A percentile compares a stretch with the other conserved stretches of the same genome.
phyloP scores from a whole-genome alignment of 1,284 basidiomycete species.

The Psilocybe mexicana region DNA sequence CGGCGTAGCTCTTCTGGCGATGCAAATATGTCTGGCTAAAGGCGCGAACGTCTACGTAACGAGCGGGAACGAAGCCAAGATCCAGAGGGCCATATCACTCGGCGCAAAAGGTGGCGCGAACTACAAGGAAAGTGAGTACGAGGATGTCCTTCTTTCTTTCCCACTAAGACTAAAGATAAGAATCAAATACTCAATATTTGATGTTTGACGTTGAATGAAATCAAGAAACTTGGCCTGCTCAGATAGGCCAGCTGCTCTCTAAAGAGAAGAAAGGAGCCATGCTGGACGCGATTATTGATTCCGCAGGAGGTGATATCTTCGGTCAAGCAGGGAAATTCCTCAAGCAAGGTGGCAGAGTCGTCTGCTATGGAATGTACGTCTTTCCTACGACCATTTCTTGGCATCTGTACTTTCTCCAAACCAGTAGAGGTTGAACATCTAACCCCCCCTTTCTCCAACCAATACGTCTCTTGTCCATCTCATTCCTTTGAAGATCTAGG shows the following conservation, averaged over 20 bases:
- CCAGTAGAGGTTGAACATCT: not conserved
- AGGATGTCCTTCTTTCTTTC: not conserved
- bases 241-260: constrained; percentile 54
- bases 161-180: not conserved
- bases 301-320: constrained; percentile 78
- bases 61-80: constrained; percentile 70
- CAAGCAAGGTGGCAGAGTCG: constrained; percentile 72
- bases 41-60: constrained; percentile 87
- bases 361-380: constrained; percentile 77
- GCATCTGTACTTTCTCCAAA: not conserved
- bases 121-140: constrained; percentile 62
- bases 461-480: not conserved
- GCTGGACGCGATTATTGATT: constrained; percentile 80
- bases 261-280: constrained; percentile 33
- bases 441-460: constrained; percentile 2
- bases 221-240: constrained; percentile 63
- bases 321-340: constrained; percentile 57
- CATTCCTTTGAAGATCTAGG: not conserved
- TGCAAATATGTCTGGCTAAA: constrained; percentile 77
- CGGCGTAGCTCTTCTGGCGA: constrained; percentile 77
- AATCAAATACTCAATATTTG: not conserved
- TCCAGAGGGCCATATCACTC: constrained; percentile 62
- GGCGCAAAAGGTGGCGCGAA: constrained; percentile 81
- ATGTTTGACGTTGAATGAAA: no score
- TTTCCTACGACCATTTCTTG: constrained; percentile 12